Conservation (phyloP, 2,329 filamentous ascomycete species). For the Scedosporium minutisporum region DNA sequence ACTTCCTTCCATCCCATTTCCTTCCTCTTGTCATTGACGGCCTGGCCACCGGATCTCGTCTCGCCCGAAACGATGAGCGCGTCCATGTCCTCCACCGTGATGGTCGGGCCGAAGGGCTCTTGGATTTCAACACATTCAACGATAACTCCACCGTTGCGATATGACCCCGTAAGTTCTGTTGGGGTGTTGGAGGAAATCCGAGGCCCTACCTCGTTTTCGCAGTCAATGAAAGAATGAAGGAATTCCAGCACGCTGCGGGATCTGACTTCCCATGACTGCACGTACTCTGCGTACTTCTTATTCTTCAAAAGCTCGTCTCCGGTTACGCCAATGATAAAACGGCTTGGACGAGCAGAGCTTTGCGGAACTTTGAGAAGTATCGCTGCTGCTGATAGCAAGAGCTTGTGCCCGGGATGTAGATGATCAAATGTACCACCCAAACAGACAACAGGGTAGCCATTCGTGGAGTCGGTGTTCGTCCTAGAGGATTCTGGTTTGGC, state of each 20-base stretch:
- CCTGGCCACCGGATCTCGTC: conserved; percentile 71
- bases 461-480: background rate
- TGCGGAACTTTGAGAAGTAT: conserved; percentile 53
- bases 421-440: conserved; percentile 96
- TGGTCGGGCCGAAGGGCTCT: conserved; percentile 84
- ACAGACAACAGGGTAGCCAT: conserved; percentile 40
- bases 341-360: conserved; percentile 32
- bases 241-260: conserved; percentile 63
- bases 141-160: conserved; percentile 45
- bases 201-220: conserved; percentile 20
- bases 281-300: conserved; percentile 74
- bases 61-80: conserved; percentile 82
- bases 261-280: conserved; percentile 73
- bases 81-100: conserved; percentile 68
- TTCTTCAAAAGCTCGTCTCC: conserved; percentile 77
- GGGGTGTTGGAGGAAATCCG: conserved; percentile 9
- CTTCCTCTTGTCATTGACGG: conserved; percentile 73
- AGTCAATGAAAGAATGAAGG: conserved; percentile 52
- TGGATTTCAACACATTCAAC: conserved; percentile 78
- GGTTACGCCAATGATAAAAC: conserved; percentile 76
- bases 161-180: conserved; percentile 14
- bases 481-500: background rate
- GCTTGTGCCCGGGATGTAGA: conserved; percentile 87
- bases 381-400: conserved; percentile 82
- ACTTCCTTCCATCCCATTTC: conserved; percentile 69